phyloP scores from a whole-genome alignment of 352 stramenopile genomes.

The Albugo laibachii region DNA sequence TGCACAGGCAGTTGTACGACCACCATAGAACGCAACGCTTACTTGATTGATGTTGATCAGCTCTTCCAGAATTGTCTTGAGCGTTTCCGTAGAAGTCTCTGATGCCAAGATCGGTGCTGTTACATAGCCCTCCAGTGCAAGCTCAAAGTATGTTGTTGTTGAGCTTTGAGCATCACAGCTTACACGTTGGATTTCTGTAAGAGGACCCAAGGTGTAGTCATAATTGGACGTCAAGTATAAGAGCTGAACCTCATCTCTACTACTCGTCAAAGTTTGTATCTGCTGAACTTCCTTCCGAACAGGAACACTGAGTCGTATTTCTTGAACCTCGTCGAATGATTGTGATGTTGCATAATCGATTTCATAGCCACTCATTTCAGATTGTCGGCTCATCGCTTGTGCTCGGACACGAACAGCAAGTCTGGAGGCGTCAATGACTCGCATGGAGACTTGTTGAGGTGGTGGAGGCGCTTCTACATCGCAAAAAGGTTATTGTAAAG shows the following conservation, averaged over 20 bases:
- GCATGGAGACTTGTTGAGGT: constrained; percentile 51
- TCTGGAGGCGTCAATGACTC: constrained; percentile 74
- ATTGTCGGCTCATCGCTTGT: constrained; percentile 71
- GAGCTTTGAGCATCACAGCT: constrained; percentile 76
- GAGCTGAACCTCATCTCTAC: constrained; percentile 75
- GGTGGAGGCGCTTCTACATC: constrained; percentile 28
- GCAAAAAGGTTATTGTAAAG: constrained; percentile 1
- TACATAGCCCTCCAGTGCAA: constrained; percentile 72
- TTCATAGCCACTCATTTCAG: constrained; percentile 71
- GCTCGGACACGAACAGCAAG: constrained; percentile 58
- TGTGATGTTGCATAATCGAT: constrained; percentile 77
- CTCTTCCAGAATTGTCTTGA: constrained; percentile 81
- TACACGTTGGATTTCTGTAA: constrained; percentile 78
- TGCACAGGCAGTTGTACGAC: constrained; percentile 39
- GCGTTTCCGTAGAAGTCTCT: constrained; percentile 38
- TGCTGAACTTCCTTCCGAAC: constrained; percentile 50
- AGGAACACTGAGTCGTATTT: constrained; percentile 32
- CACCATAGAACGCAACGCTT: constrained; percentile 40
- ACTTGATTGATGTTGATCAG: constrained; percentile 77
- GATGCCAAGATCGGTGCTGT: constrained; percentile 72
- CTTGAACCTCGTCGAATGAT: constrained; percentile 70
- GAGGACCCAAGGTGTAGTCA: constrained; percentile 10
- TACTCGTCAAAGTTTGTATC: constrained; percentile 50
- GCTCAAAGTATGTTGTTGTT: constrained; percentile 58
- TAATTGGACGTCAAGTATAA: constrained; percentile 73